A percentile compares a stretch with the other conserved stretches of the same genome.
These are phyloP conservation scores for Coprinopsis cinerea DNA, from an alignment of 768 basidiomycete genomes.

Conservation along the genomic window DNA sequence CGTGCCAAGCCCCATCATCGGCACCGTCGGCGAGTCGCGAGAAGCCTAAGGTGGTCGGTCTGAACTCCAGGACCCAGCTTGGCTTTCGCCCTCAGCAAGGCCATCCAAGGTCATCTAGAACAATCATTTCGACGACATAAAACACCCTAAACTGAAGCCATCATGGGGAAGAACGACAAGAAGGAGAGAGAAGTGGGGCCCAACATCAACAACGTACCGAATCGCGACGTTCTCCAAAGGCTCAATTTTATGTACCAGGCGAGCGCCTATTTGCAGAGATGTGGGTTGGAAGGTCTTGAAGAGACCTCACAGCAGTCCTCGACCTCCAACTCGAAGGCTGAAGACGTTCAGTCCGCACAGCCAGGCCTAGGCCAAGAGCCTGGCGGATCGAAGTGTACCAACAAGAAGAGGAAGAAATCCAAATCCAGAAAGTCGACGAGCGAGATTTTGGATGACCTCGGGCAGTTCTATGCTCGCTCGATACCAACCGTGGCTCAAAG, in stretches of 20 bases:
- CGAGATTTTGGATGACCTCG: slow-evolving; percentile 41
- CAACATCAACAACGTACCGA: slow-evolving; percentile 51
- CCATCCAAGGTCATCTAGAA: too few species aligned
- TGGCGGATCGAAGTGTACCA: too few species aligned
- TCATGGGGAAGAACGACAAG: slow-evolving; percentile 30
- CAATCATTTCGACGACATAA: too few species aligned
- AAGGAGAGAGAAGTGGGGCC: slow-evolving; percentile 50
- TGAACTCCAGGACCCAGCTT: too few species aligned
- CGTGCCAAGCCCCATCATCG: too few species aligned
- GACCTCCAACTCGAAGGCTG: too few species aligned
- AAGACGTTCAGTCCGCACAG: too few species aligned
- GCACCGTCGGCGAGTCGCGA: too few species aligned
- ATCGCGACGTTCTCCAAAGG: slow-evolving; percentile 75
- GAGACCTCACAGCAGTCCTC: neutral
- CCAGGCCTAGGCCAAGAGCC: too few species aligned
- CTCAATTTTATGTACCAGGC: slow-evolving; percentile 86
- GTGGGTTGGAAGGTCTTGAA: neutral
- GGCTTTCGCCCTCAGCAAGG: too few species aligned
- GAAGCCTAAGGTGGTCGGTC: too few species aligned
- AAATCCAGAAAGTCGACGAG: neutral
- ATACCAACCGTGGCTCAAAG: slow-evolving; percentile 74
- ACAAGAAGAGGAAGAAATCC: neutral
- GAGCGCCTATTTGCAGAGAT: slow-evolving; percentile 49
- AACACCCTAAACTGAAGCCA: too few species aligned
- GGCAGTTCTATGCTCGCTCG: slow-evolving; percentile 54